A percentile compares a stretch with the other conserved stretches of the same genome.
Conservation (phyloP, 2,329 filamentous ascomycete genomes). For the Botrytis tulipae region DNA sequence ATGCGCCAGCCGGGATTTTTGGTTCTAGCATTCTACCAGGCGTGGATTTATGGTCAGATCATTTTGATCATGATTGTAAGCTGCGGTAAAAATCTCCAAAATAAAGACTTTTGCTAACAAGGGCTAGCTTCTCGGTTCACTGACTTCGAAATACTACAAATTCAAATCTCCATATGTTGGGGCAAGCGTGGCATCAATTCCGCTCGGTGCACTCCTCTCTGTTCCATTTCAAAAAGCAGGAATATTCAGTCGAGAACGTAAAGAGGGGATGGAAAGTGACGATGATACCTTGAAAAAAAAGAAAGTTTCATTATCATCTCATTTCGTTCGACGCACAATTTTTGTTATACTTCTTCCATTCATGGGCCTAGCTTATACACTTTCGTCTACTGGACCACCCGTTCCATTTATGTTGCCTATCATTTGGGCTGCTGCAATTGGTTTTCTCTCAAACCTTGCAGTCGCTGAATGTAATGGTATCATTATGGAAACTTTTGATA, state of each 20-base stretch:
- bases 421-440: constrained; percentile 63
- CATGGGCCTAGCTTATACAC: constrained; percentile 64
- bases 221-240: constrained; percentile 73
- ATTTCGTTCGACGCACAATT: constrained; percentile 64
- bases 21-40: constrained; percentile 69
- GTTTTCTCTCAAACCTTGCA: constrained; percentile 69
- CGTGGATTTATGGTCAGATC: constrained; percentile 76
- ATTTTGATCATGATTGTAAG: constrained; percentile 68
- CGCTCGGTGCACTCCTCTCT: constrained; percentile 66
- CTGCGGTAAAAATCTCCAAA: constrained; percentile 18
- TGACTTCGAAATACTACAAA: constrained; percentile 67
- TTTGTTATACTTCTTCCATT: constrained; percentile 68
- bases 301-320: constrained; percentile 67
- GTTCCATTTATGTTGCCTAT: constrained; percentile 63
- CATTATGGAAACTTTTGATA: constrained; percentile 79
- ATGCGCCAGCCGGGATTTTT: constrained; percentile 70
- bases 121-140: constrained; percentile 59
- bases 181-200: constrained; percentile 62
- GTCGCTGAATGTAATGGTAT: constrained; percentile 74
- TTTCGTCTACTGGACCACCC: constrained; percentile 62
- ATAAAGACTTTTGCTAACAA: constrained; percentile 25
- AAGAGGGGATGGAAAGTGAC: constrained; percentile 58
- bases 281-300: constrained; percentile 61
- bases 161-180: constrained; percentile 65
- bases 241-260: constrained; percentile 63